phyloP scores from a whole-genome alignment of 2,329 filamentous ascomycete genomes.

The Ophiocordyceps camponoti-floridani region DNA sequence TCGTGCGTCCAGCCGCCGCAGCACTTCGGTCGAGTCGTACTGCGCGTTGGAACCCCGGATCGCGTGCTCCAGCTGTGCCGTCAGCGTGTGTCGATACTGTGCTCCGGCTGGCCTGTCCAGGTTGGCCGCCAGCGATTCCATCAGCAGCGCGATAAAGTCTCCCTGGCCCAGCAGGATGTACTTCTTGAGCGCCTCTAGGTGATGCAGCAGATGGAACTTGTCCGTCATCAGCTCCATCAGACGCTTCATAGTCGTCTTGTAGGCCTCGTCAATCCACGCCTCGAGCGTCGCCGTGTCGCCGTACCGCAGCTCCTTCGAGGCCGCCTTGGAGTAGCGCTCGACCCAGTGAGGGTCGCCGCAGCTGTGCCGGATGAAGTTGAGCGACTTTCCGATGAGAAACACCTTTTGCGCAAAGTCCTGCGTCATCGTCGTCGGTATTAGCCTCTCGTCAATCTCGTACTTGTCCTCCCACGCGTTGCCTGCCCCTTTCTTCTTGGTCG shows the following conservation, averaged over 20 bases:
- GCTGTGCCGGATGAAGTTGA: constrained; percentile 95
- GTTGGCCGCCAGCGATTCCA: constrained; percentile 89
- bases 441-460: constrained; percentile 66
- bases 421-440: constrained; percentile 88
- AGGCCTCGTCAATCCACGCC: constrained; percentile 87
- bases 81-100: constrained; percentile 90
- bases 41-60: constrained; percentile 95
- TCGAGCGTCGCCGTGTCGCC: constrained; percentile 86
- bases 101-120: constrained; percentile 90
- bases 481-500: constrained; percentile 39
- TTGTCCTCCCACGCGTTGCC: constrained; percentile 98
- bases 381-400: constrained; percentile 89
- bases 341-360: constrained; percentile 93
- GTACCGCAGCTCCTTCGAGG: constrained; percentile 81
- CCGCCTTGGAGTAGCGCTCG: constrained; percentile 80
- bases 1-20: constrained; percentile 82
- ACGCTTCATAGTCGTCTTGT: constrained; percentile 94
- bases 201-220: constrained; percentile 89
- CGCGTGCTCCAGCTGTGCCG: constrained; percentile 93
- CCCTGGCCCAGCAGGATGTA: constrained; percentile 90
- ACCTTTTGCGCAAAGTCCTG: constrained; percentile 90
- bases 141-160: constrained; percentile 90
- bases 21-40: constrained; percentile 80
- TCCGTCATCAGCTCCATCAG: constrained; percentile 84
- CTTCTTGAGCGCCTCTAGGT: constrained; percentile 79